Conservation (phyloP, 2,329 filamentous ascomycete species). For the Paraphoma sp. region DNA sequence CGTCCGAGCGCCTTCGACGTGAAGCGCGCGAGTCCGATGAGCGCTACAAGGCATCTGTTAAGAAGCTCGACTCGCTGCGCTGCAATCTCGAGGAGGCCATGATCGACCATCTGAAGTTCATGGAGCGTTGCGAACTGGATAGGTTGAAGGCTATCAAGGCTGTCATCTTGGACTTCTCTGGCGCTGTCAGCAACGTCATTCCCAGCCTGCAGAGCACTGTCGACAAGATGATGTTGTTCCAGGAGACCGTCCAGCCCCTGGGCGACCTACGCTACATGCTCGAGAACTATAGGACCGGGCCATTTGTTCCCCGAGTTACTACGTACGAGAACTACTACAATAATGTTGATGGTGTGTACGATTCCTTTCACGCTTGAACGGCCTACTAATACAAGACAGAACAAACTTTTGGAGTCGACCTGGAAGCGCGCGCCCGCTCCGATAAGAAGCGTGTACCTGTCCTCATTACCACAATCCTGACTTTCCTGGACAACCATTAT, state of each 20-base stretch:
- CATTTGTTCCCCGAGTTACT: constrained; percentile 86
- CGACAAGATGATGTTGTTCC: constrained; percentile 98
- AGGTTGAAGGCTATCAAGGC: constrained; percentile 97
- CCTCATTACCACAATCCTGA: constrained; percentile 90
- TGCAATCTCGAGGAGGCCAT: constrained; percentile 97
- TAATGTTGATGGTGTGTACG: constrained; percentile 74
- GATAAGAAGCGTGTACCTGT: constrained; percentile 95
- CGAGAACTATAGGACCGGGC: constrained; percentile 95
- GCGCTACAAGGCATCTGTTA: constrained; percentile 86
- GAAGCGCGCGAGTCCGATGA: constrained; percentile 92
- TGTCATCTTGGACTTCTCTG: constrained; percentile 95
- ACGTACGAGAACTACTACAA: constrained; percentile 99
- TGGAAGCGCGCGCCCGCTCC: constrained; percentile 91
- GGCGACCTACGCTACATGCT: constrained; percentile 91
- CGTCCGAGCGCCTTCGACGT: constrained; percentile 81
- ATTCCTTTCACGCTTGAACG: not conserved
- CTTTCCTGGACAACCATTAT: constrained; percentile 95
- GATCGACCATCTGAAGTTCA: constrained; percentile 88
- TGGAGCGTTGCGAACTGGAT: constrained; percentile 96
- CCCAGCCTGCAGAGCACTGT: constrained; percentile 94
- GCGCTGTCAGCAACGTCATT: constrained; percentile 96
- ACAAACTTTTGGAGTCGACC: constrained; percentile 95
- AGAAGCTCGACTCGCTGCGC: constrained; percentile 85
- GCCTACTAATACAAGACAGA: constrained; percentile 57
- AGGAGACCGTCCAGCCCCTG: constrained; percentile 95